Base-by-base conservation (phyloP, 148 eudicot species). In the Camellia granthamiana region DNA sequence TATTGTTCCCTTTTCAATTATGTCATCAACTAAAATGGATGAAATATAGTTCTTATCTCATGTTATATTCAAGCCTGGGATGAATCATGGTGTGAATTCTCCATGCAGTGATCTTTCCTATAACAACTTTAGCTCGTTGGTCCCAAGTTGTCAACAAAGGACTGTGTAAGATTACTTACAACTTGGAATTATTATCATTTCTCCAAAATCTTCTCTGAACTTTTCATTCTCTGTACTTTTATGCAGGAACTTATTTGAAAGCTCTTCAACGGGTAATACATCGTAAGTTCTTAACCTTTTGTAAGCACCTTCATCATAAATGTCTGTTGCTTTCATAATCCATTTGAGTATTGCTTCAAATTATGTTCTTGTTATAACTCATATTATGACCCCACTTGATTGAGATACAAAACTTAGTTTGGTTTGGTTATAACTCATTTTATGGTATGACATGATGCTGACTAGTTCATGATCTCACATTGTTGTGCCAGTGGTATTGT, bases 51-150 rank as follows among this genome's bases (percentile, higher is more conserved):
- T 38, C 71, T 42, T 41, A 67, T 41, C 4, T 67, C 54, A 16
- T 69, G 51, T 18, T 46, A 5, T 7, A 30, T 44, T 49, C 58
- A 46, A 77, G 38, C 18, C 6, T 7, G 7, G 47, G 21, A 77
- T 51, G 23, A 63, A 3, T 71, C 14, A 68, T 78, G 64, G 38
- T 78, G 3, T 55, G 18, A 38, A 42, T 51, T 80, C 3, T 69
- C 5, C 30, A 1, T 72, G 23, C 84, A 82, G 84, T 82, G 84
- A 82, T 58, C 74, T 82, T n/a, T 82, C 84, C 14, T 82, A 62
- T 77, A 82, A 82, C 78, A 82, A 78, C 58, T 49, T 82, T 51
- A 77, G 81, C 60, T 56, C 68, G 12, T 69, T 63, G 19, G 10
- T 9, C 62, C 51, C 19, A 42, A 54, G 21, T 51, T 82, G 84